These are phyloP conservation scores for Ceratobasidium sp. DNA, from an alignment of 1,284 basidiomycete species.

Conservation along the genomic window DNA sequence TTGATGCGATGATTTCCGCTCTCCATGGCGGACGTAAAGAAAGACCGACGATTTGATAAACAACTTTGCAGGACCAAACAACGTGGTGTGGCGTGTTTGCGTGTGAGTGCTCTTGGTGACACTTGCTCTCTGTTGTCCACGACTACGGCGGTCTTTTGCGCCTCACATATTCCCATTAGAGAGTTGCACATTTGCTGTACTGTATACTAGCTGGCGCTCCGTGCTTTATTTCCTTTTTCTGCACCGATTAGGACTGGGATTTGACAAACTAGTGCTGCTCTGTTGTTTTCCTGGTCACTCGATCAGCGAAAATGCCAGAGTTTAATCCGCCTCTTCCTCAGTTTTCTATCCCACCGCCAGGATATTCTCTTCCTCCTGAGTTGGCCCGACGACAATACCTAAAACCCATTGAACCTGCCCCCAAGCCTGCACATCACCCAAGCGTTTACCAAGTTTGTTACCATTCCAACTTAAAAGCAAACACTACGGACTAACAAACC, in stretches of 20 bases:
- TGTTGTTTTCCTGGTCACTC: slow-evolving; percentile 36
- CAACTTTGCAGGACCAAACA: slow-evolving; percentile 15
- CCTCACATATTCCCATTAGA: slow-evolving; percentile 10
- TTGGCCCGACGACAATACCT: slow-evolving; percentile 18
- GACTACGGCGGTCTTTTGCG: slow-evolving; percentile 32
- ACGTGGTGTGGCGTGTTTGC: slow-evolving; percentile 32
- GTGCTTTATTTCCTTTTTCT: slow-evolving; percentile 19
- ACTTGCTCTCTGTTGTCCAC: slow-evolving; percentile 34
- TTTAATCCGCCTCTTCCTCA: slow-evolving; percentile 28
- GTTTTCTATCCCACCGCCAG: slow-evolving; percentile 12
- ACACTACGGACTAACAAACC: slow-evolving; percentile 3
- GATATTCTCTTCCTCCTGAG: neutral
- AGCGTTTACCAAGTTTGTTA: slow-evolving; percentile 38
- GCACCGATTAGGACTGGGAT: slow-evolving; percentile 9
- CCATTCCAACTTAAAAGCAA: neutral
- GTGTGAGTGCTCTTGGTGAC: slow-evolving; percentile 31
- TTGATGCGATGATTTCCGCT: slow-evolving; percentile 71
- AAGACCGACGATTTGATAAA: slow-evolving; percentile 28
- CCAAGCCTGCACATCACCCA: slow-evolving; percentile 21
- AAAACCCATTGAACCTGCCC: slow-evolving; percentile 19
- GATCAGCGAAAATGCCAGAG: slow-evolving; percentile 32
- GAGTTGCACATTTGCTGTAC: neutral
- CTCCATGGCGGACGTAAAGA: slow-evolving; percentile 49
- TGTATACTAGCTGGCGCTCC: neutral
- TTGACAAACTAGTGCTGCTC: slow-evolving; percentile 31